Evolutionary conservation across 208 protist species (phyloP).

Genomic region (Leishmania amazonensis): DNA sequence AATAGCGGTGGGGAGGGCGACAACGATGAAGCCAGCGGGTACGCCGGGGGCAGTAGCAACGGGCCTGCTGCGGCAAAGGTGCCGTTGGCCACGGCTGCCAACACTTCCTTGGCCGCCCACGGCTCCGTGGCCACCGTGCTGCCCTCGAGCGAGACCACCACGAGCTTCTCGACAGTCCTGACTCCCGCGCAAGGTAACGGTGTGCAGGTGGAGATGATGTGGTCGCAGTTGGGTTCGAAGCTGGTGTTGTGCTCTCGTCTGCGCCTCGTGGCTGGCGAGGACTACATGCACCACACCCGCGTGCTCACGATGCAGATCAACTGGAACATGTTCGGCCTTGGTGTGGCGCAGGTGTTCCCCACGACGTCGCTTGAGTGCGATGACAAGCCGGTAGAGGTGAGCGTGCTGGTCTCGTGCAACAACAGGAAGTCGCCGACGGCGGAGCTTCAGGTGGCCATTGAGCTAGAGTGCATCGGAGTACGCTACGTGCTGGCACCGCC

Average conservation of each 20-base stretch:
- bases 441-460: slow-evolving; percentile 50
- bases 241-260: slow-evolving; percentile 51
- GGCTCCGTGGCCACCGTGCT: not conserved
- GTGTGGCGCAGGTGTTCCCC: slow-evolving; percentile 58
- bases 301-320: slow-evolving; percentile 61
- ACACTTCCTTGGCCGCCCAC: not conserved
- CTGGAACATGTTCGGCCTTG: slow-evolving; percentile 70
- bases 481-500: slow-evolving; percentile 63
- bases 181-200: slow-evolving; percentile 41
- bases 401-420: slow-evolving; percentile 46
- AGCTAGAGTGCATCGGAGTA: slow-evolving; percentile 56
- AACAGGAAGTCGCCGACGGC: slow-evolving; percentile 42
- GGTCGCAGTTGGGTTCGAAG: slow-evolving; percentile 54
- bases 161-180: slow-evolving; percentile 32
- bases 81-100: too few relatives aligned
- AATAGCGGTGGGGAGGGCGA: not conserved
- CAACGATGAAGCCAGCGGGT: not conserved
- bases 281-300: slow-evolving; percentile 41
- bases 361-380: slow-evolving; percentile 35
- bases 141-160: slow-evolving; percentile 2
- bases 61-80: not conserved
- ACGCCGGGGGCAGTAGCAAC: not conserved
- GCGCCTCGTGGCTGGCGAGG: slow-evolving; percentile 44
- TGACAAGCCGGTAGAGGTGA: slow-evolving; percentile 34
- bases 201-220: slow-evolving; percentile 61